phyloP scores from a whole-genome alignment of 306 rosid species.

The Vicia faba region DNA sequence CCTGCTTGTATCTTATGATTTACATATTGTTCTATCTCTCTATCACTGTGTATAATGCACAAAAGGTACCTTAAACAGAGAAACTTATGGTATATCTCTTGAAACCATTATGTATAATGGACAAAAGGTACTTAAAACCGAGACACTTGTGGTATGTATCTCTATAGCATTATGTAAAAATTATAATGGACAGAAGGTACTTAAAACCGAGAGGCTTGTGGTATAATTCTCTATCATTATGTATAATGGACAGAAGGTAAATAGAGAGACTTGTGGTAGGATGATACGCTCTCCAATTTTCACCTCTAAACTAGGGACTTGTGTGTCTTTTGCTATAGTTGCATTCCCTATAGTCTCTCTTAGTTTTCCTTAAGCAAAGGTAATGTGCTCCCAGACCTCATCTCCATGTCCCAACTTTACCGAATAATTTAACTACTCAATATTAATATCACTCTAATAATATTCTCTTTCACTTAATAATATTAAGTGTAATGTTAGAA shows the following conservation, averaged over 20 bases:
- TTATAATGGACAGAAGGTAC: background rate
- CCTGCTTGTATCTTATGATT: background rate
- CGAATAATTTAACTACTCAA: background rate
- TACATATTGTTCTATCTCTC: background rate
- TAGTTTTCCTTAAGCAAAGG: background rate
- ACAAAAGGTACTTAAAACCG: background rate
- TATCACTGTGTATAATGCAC: background rate
- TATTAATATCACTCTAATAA: background rate
- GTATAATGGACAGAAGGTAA: background rate
- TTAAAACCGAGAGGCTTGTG: background rate
- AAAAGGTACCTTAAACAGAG: background rate
- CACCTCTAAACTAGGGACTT: background rate
- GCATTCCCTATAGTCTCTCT: background rate
- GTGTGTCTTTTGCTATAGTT: background rate
- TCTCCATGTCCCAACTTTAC: background rate
- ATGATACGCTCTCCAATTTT: background rate
- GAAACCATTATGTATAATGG: background rate
- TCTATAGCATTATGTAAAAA: background rate
- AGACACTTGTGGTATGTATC: background rate
- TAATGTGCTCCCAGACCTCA: background rate
- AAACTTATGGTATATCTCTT: background rate
- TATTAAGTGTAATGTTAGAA: background rate
- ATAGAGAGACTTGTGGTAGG: background rate
- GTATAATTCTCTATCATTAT: background rate
- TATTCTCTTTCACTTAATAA: constrained; percentile 9